Percentiles rank a stretch among this genome's conserved stretches.
Evolutionary conservation across 1,284 basidiomycete species (phyloP).

Genomic region (Trametes sp.): DNA sequence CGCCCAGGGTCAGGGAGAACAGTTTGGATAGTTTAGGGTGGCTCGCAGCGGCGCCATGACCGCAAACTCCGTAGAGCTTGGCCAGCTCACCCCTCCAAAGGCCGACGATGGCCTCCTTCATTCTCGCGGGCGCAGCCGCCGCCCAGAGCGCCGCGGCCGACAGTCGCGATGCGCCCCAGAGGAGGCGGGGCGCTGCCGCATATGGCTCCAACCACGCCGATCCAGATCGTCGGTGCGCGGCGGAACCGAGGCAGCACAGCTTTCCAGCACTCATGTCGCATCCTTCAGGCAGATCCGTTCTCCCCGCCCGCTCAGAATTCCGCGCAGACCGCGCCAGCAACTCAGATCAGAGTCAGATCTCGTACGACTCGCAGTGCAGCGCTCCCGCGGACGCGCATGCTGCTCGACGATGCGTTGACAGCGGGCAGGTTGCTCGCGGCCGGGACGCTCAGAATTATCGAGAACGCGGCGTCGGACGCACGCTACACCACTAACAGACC

Average conservation of each 20-base stretch:
- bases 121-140: not conserved
- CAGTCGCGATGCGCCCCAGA: not conserved
- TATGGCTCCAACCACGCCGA: not conserved
- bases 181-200: not conserved
- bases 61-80: too few relatives aligned
- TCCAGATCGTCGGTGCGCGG: slow-evolving; percentile 12
- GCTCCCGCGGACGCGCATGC: too few relatives aligned
- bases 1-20: too few relatives aligned
- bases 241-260: slow-evolving; percentile 21
- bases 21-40: too few relatives aligned
- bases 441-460: too few relatives aligned
- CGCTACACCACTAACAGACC: too few relatives aligned
- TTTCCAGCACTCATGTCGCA: not conserved
- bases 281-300: slow-evolving; percentile 14
- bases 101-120: too few relatives aligned
- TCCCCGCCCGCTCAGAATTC: slow-evolving; percentile 1
- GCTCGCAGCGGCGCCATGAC: too few relatives aligned
- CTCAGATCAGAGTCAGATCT: not conserved
- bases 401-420: too few relatives aligned
- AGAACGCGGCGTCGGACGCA: too few relatives aligned
- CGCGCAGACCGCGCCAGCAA: not conserved
- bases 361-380: not conserved
- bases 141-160: not conserved
- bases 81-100: too few relatives aligned
- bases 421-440: too few relatives aligned